Evolutionary conservation across 2,329 filamentous ascomycete species (phyloP).

Genomic region (Claviceps sp.): DNA sequence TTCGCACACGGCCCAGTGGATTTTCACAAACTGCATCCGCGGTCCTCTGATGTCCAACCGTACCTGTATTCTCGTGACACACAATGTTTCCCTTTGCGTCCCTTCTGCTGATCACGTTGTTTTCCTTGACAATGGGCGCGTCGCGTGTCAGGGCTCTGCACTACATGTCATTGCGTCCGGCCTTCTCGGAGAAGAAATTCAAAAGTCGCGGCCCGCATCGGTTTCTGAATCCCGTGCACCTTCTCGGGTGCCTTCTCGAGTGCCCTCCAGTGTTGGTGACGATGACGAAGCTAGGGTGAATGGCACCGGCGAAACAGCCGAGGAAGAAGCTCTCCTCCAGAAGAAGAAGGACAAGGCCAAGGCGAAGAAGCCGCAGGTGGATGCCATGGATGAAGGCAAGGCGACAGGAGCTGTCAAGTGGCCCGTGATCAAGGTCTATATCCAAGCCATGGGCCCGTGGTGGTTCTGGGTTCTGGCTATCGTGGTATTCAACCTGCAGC

Average conservation of each 20-base stretch:
- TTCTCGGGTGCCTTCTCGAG: conserved; percentile 64
- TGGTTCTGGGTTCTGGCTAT: conserved; percentile 80
- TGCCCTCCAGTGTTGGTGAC: conserved; percentile 62
- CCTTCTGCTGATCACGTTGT: conserved; percentile 71
- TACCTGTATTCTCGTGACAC: conserved; percentile 90
- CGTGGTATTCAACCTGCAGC: conserved; percentile 66
- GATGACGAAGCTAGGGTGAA: conserved; percentile 41
- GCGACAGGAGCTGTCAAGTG: conserved; percentile 79
- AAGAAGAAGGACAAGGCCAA: conserved; percentile 22
- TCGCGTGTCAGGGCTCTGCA: conserved; percentile 63
- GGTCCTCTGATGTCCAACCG: conserved; percentile 78
- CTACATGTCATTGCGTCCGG: conserved; percentile 74
- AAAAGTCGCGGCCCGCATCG: conserved; percentile 59
- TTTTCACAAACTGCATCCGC: conserved; percentile 84
- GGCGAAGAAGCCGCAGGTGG: conserved; percentile 33
- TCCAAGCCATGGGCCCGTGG: conserved; percentile 87
- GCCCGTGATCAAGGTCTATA: conserved; percentile 73
- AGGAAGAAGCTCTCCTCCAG: conserved; percentile 33
- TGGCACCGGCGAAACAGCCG: conserved; percentile 30
- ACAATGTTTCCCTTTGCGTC: conserved; percentile 82
- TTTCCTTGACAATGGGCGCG: conserved; percentile 73
- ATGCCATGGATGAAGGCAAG: conserved; percentile 60
- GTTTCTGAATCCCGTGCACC: conserved; percentile 56
- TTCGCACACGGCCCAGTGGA: conserved; percentile 95
- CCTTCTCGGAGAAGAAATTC: conserved; percentile 72